Conservation (phyloP, 345 rosid species). For the Gossypium mustelinum region DNA sequence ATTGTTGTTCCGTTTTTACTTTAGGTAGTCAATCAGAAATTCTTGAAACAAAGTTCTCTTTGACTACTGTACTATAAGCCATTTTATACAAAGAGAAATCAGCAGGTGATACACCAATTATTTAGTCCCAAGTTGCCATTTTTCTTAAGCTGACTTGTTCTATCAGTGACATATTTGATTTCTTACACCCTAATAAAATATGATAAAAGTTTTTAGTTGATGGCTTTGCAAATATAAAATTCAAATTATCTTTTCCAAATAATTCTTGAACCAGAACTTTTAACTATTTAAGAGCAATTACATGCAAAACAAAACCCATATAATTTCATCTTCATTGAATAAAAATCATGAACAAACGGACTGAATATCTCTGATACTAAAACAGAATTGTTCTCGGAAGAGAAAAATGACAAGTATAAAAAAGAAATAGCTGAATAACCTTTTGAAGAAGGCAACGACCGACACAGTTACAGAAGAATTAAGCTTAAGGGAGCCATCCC, state of each 20-base stretch:
- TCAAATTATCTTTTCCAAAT: background rate
- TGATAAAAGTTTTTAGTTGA: background rate
- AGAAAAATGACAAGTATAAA: background rate
- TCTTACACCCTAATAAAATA: background rate
- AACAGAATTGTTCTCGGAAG: background rate
- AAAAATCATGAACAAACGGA: background rate
- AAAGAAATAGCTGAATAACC: conserved; percentile 23
- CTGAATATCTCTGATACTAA: background rate
- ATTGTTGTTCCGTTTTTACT: background rate
- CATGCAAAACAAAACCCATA: background rate
- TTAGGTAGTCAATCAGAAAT: background rate
- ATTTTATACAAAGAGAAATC: background rate
- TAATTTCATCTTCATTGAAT: background rate
- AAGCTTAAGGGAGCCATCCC: conserved; percentile 34
- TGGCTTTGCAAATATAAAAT: background rate
- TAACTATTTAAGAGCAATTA: background rate
- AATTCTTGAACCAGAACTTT: background rate
- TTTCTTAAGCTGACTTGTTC: background rate
- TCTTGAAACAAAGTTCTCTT: background rate
- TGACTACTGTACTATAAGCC: background rate
- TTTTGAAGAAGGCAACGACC: conserved; percentile 34
- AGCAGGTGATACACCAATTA: background rate
- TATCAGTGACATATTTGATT: background rate
- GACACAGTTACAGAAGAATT: conserved; percentile 29
- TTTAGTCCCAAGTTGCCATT: background rate